Evolutionary conservation across 1,139 yeast species (phyloP), one percentile per base, ranked within the genome.

Genomic region (Taiozyma sp.): DNA sequence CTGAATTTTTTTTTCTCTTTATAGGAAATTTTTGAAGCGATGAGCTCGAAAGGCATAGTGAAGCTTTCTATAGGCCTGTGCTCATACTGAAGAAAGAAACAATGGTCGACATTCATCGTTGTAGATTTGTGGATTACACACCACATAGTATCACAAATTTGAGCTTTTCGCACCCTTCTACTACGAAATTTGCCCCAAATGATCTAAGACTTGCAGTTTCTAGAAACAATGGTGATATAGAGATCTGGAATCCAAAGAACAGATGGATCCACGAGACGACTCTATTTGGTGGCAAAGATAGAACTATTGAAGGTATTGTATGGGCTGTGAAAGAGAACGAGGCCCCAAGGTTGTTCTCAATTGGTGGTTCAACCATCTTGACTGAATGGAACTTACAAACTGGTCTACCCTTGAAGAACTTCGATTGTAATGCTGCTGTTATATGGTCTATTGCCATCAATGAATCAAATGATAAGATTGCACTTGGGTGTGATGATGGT

Each of bases 401-500:
- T 0, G 90, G 96, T 9, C 71, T 79, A 52, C 96, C 97, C 2
- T 66, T 80, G 51, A 75, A 76, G 48, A 88, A 91, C 66, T 84
- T 84, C 64, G 97, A 92, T 66, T 89, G 97, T 71, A 91, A 92
- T 66, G 89, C 96, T 1, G 98, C 98, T 38, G 84, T 90, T 22
- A 87, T 91, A 53, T 95, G 99, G 99, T 87, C 96, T 12, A 72
- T 92, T 49, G 84, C 88, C 9, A 80, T 83, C 29, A 85, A 84
- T 55, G 76, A 79, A 23, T 72, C 78, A 30, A 87, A 84, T 45
- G 73, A 78, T 52, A 81, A 77, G 60, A 72, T 95, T 44, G 91
- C 97, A 1, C 89, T 89, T 1, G 99, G 99, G 1, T 93, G 99
- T 70, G 99, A 93, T 61, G 96, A 92, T 65, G 99, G 99, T 27